Evolutionary conservation across 352 stramenopile genomes (phyloP).

Genomic region (Phytophthora fragariaefolia): DNA sequence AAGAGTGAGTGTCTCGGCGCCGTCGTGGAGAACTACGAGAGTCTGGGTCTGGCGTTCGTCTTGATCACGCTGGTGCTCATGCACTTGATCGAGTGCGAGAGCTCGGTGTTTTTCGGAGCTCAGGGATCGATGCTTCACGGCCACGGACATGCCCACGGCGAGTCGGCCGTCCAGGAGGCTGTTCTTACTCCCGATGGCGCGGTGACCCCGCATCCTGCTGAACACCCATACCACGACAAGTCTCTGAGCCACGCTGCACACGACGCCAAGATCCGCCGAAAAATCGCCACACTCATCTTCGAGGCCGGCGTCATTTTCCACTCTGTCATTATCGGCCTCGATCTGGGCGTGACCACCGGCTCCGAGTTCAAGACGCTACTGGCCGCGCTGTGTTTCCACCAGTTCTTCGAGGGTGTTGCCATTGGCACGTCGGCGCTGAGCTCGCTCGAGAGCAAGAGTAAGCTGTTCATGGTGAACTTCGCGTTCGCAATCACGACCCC

Average conservation of each 20-base stretch:
- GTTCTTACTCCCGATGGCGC: constrained; percentile 21
- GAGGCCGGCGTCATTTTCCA: constrained; percentile 67
- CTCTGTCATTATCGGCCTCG: constrained; percentile 72
- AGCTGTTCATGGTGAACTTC: constrained; percentile 54
- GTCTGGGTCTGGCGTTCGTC: constrained; percentile 61
- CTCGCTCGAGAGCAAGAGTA: constrained; percentile 46
- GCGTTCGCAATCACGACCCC: constrained; percentile 66
- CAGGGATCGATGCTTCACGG: constrained; percentile 35
- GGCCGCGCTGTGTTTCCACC: constrained; percentile 72
- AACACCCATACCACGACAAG: constrained; percentile 31
- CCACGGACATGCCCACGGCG: constrained; percentile 43
- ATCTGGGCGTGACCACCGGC: constrained; percentile 57
- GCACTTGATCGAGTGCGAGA: constrained; percentile 74
- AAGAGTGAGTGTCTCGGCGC: constrained; percentile 60
- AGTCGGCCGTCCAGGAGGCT: constrained; percentile 11
- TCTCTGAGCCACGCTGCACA: constrained; percentile 8
- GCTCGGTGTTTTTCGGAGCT: constrained; percentile 54
- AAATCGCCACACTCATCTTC: constrained; percentile 62
- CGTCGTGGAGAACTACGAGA: constrained; percentile 59
- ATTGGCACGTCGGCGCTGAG: constrained; percentile 53
- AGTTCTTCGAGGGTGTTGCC: constrained; percentile 80
- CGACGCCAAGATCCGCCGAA: constrained; percentile 33
- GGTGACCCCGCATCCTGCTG: constrained; percentile 20
- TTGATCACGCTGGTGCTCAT: constrained; percentile 70
- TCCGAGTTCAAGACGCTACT: constrained; percentile 68